These are phyloP conservation scores for Sporisorium graminicola DNA, from an alignment of 1,284 basidiomycete species.

Conservation along the genomic window DNA sequence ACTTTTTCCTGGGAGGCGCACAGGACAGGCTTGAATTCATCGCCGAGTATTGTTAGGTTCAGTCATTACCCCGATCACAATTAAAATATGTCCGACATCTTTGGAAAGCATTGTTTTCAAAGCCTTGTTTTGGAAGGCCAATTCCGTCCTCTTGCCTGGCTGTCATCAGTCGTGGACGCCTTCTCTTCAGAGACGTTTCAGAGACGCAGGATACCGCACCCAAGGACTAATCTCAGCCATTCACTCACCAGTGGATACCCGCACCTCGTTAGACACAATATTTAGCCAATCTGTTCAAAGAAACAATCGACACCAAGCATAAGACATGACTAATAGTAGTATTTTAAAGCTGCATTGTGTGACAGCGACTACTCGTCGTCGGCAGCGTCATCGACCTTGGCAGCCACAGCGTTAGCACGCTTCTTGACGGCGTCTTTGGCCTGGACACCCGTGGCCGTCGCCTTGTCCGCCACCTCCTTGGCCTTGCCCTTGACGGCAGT, in stretches of 20 bases:
- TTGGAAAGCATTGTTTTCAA: neutral
- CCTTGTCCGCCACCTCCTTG: conserved; percentile 40
- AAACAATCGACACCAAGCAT: no score
- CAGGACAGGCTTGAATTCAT: neutral
- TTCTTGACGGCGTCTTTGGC: conserved; percentile 57
- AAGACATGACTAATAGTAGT: neutral
- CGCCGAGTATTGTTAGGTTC: neutral
- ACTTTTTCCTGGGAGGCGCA: neutral
- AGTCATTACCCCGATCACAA: neutral
- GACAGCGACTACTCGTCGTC: conserved; percentile 34
- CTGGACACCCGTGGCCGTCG: conserved; percentile 57
- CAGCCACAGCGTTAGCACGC: conserved; percentile 51
- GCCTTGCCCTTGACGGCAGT: conserved; percentile 45
- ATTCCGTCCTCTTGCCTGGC: no score
- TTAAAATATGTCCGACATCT: neutral
- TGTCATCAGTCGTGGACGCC: no score
- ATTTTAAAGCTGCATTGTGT: neutral
- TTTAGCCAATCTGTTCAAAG: no score
- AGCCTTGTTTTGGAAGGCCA: neutral
- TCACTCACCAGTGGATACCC: neutral
- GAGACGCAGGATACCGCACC: no score
- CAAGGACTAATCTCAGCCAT: neutral
- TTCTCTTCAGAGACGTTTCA: no score
- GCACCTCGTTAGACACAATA: no score
- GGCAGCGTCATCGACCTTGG: conserved; percentile 51